A percentile compares a stretch with the other conserved stretches of the same genome.
Evolutionary conservation across 345 rosid species (phyloP).

Genomic region (Crucihimalaya himalaica): DNA sequence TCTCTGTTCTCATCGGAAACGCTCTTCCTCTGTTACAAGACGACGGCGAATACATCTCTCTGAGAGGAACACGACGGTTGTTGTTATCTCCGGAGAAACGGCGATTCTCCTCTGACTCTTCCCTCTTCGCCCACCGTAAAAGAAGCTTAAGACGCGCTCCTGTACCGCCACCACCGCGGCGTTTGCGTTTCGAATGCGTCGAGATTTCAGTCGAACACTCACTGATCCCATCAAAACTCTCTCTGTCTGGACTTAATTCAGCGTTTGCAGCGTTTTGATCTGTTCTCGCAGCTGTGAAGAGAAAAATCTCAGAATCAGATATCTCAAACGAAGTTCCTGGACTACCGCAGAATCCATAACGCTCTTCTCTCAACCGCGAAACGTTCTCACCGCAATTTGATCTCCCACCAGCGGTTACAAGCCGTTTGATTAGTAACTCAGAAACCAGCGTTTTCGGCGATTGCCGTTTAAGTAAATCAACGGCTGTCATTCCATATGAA

Average conservation of each 20-base stretch:
- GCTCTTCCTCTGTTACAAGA: constrained; percentile 48
- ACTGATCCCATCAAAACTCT: constrained; percentile 36
- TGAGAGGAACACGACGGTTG: constrained; percentile 58
- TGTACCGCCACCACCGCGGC: constrained; percentile 25
- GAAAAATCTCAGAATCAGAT: constrained; percentile 85
- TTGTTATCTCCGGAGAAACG: constrained; percentile 33
- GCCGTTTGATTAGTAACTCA: constrained; percentile 71
- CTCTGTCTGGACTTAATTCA: constrained; percentile 30
- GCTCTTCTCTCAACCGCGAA: constrained; percentile 62
- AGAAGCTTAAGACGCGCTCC: constrained; percentile 67
- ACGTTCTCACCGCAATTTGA: constrained; percentile 47
- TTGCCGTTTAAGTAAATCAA: constrained; percentile 70
- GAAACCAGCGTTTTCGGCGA: constrained; percentile 68
- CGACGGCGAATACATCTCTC: constrained; percentile 56
- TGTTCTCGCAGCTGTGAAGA: constrained; percentile 55
- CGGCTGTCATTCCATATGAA: constrained; percentile 69
- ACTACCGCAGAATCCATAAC: constrained; percentile 58
- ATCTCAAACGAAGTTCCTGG: constrained; percentile 85
- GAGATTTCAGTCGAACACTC: constrained; percentile 32
- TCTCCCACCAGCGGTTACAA: constrained; percentile 82
- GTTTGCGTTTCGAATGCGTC: constrained; percentile 39
- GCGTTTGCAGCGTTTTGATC: constrained; percentile 6
- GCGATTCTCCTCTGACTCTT: constrained; percentile 40
- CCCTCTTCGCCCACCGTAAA: constrained; percentile 63
- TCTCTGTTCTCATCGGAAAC: constrained; percentile 45